phyloP scores from a whole-genome alignment of 2,329 filamentous ascomycete genomes.

The Penicillium paneum region DNA sequence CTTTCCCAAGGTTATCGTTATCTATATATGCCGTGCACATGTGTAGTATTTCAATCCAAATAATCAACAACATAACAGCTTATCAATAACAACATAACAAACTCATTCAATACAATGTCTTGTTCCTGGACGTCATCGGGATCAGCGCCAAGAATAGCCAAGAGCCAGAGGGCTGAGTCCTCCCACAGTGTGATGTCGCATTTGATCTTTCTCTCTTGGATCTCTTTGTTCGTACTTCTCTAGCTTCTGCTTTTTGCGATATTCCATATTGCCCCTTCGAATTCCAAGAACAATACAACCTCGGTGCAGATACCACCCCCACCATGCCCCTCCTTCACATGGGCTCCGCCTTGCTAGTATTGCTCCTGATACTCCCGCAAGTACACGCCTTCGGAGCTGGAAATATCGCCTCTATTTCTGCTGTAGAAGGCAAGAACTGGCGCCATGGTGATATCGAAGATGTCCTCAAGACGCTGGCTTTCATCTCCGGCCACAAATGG shows the following conservation, averaged over 20 bases:
- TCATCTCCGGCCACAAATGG: slow-evolving; percentile 81
- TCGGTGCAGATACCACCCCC: not conserved
- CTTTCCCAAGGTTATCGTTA: not conserved
- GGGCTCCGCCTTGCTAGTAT: slow-evolving; percentile 36
- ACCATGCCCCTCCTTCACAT: slow-evolving; percentile 21
- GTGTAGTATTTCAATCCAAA: no score
- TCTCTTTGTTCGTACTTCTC: not conserved
- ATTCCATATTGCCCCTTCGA: not conserved
- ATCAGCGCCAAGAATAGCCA: slow-evolving; percentile 3
- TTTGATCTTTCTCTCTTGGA: not conserved
- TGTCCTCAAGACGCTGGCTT: slow-evolving; percentile 72
- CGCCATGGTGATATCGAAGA: slow-evolving; percentile 71
- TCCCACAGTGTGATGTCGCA: not conserved
- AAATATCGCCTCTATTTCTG: slow-evolving; percentile 51
- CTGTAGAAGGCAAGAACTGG: slow-evolving; percentile 52
- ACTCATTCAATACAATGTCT: not conserved
- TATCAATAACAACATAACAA: not conserved
- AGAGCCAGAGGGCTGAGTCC: slow-evolving; percentile 5
- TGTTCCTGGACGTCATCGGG: slow-evolving; percentile 1
- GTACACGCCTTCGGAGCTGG: slow-evolving; percentile 47
- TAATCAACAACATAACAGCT: no score
- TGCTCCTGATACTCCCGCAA: slow-evolving; percentile 39
- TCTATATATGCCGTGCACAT: not conserved
- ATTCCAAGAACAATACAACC: not conserved
- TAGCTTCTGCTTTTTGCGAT: not conserved